Evolutionary conservation across 139 green algal species (phyloP).

Genomic region (Chlorella sp.): DNA sequence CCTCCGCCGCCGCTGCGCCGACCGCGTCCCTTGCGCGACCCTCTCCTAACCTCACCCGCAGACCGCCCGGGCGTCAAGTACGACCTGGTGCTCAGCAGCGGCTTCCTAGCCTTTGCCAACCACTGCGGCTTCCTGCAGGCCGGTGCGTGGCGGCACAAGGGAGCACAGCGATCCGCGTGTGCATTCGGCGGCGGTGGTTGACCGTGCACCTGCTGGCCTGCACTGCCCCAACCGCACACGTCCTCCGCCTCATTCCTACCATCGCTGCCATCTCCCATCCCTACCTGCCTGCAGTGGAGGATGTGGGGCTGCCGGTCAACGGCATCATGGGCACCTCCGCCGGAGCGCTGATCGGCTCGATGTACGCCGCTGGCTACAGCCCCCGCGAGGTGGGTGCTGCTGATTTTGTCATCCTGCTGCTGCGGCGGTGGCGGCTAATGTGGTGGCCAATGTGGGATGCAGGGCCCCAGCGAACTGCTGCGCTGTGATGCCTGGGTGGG

Average conservation of each 20-base stretch:
- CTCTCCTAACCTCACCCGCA: not conserved
- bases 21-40: too few species aligned
- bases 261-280: too few species aligned
- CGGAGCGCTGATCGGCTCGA: conserved; percentile 80
- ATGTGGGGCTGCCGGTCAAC: conserved; percentile 74
- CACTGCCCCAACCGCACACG: not conserved
- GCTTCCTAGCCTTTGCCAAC: conserved; percentile 90
- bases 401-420: not conserved
- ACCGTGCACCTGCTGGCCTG: too few species aligned
- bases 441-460: too few species aligned
- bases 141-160: too few species aligned
- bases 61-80: conserved; percentile 20
- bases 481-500: too few species aligned
- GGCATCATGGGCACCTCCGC: conserved; percentile 88
- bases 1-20: too few species aligned
- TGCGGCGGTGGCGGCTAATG: too few species aligned
- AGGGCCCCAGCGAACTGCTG: too few species aligned
- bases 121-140: conserved; percentile 70
- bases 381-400: conserved; percentile 61
- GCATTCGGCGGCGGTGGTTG: too few species aligned
- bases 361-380: conserved; percentile 83
- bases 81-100: conserved; percentile 85
- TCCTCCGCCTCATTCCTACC: too few species aligned
- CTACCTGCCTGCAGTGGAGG: conserved; percentile 68
- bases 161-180: too few species aligned